Evolutionary conservation across 805 yeast genomes (phyloP).

Genomic region (Lipomyces anomalus): DNA sequence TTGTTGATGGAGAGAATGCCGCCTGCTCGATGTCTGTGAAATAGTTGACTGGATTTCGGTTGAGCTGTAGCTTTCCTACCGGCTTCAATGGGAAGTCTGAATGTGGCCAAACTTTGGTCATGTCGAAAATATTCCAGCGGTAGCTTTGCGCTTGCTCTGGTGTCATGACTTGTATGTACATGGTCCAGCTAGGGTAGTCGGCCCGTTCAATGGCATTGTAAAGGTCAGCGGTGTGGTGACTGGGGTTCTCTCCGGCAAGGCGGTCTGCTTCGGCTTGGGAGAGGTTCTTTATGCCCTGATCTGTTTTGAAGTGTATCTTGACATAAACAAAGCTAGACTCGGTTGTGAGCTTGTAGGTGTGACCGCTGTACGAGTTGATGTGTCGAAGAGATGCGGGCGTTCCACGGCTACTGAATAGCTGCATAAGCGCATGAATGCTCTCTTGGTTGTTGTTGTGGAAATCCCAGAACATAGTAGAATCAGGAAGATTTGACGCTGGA

Average conservation of each 20-base stretch:
- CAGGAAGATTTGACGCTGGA: constrained; percentile 73
- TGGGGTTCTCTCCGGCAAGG: constrained; percentile 78
- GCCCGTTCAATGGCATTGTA: constrained; percentile 73
- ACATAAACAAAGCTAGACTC: constrained; percentile 69
- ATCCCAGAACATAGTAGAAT: constrained; percentile 81
- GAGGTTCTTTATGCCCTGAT: constrained; percentile 58
- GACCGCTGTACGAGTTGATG: constrained; percentile 83
- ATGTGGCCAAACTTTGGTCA: constrained; percentile 93
- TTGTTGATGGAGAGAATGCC: constrained; percentile 78
- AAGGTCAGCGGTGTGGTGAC: constrained; percentile 72
- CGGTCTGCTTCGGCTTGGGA: too few species aligned
- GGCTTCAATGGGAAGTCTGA: constrained; percentile 77
- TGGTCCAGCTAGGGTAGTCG: constrained; percentile 78
- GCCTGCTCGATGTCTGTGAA: constrained; percentile 85
- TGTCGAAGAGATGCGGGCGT: constrained; percentile 69
- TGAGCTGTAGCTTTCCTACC: constrained; percentile 72
- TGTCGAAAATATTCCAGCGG: constrained; percentile 79
- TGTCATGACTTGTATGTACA: constrained; percentile 81
- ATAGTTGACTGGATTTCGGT: constrained; percentile 79
- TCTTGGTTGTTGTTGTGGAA: constrained; percentile 69
- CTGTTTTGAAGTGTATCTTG: constrained; percentile 66
- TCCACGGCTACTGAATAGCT: constrained; percentile 73
- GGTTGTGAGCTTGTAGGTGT: too few species aligned
- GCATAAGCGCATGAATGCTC: constrained; percentile 67
- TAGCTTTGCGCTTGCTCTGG: constrained; percentile 67